Evolutionary conservation across 75 land plant genomes (phyloP), one percentile per base, ranked within the genome.

Genomic region (Selaginella tamariscina): DNA sequence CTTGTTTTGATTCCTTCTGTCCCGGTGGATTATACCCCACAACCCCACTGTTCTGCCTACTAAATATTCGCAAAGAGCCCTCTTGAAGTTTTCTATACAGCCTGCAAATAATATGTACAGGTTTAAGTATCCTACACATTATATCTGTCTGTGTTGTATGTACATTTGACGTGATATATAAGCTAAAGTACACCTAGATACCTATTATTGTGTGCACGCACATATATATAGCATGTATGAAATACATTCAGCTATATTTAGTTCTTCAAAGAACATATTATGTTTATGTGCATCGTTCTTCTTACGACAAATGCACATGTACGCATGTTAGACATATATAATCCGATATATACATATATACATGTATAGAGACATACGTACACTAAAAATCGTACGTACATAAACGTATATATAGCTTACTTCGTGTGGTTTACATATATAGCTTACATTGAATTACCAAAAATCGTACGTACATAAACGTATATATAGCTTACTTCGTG

Each of bases 341-440:
- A 71, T 39, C 49, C 64, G 33, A 74, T 30, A n/a, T n/a, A n/a
- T 30, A 78, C 24, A 24, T n/a, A n/a, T n/a, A n/a, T n/a, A n/a
- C n/a, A 75, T 32, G 54, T 87, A 85, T 55, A 91, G 98, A 69
- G 88, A 68, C 98, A 89, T 64, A 90, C 77, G 5, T 96, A 86
- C 32, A 85, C 77, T n/a, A 94, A 82, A 54, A 94, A 86, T 66
- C 96, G 96, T 73, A 94, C 86, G 96, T 94, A n/a, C n/a, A n/a
- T n/a, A n/a, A n/a, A n/a, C n/a, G n/a, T n/a, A n/a, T n/a, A n/a
- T n/a, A n/a, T n/a, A n/a, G n/a, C n/a, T n/a, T n/a, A n/a, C n/a
- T n/a, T n/a, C 72, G 32, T 24, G 65, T 1, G 30, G 18, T n/a
- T n/a, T n/a, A n/a, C n/a, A n/a, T n/a, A n/a, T n/a, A n/a, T 22